These are phyloP conservation scores for Limnanthes douglasii DNA, from an alignment of 345 rosid genomes.

Conservation along the genomic window DNA sequence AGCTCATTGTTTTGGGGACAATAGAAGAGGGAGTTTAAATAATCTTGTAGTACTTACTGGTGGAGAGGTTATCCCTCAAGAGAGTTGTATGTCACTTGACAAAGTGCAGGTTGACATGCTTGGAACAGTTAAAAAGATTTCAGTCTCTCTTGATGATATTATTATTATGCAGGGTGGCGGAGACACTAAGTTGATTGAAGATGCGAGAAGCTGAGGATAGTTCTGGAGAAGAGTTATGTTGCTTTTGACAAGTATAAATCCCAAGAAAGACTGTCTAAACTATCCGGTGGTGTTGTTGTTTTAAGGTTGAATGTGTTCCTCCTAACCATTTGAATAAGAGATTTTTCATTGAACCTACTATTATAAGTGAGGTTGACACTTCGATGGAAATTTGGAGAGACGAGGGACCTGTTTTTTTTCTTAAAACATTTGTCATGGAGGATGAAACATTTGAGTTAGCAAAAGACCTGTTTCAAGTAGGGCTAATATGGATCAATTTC, in stretches of 20 bases:
- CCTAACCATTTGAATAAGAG: no score
- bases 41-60: constrained; percentile 86
- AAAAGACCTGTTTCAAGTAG: no score
- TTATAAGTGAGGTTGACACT: no score
- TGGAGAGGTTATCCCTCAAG: constrained; percentile 86
- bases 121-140: constrained; percentile 83
- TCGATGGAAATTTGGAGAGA: no score
- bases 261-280: constrained; percentile 71
- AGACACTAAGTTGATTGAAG: constrained; percentile 68
- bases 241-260: constrained; percentile 80
- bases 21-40: constrained; percentile 62
- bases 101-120: constrained; percentile 60
- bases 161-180: constrained; percentile 80
- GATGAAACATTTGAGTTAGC: no score
- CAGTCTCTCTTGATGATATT: constrained; percentile 67
- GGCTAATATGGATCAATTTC: no score
- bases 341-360: no score
- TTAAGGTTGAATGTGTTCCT: no score
- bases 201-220: constrained; percentile 77
- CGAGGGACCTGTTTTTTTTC: no score
- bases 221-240: constrained; percentile 58
- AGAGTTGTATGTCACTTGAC: constrained; percentile 52
- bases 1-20: constrained; percentile 93
- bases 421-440: no score
- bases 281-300: constrained; percentile 91